Base-by-base conservation (phyloP, 108 stramenopile species). In the Mediolabrus comicus region DNA sequence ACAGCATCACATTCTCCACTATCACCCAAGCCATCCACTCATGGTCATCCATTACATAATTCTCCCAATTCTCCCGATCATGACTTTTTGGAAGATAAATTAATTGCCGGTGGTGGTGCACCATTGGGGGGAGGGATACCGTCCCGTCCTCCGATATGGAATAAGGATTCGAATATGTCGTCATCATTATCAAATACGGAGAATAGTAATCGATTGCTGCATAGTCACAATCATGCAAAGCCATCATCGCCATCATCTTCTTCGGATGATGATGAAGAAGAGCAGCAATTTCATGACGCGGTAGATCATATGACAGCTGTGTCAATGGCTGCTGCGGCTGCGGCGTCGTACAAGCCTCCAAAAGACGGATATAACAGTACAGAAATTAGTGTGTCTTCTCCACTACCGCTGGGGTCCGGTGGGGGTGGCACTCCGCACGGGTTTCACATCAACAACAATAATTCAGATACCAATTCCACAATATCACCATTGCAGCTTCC, bases 401-500 rank as follows among this genome's bases (percentile, higher is more conserved):
- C n/a, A 13, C 19, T 43, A 5, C 19, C 41, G 3, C 13, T 54
- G 53, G 53, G 29, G 6, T 3, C 25, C 19, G 29, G 53, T 19
- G 29, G 32, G 17, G 57, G 33, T 19, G 57, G 41, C 4, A 41
- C 41, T 17, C 16, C 14, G n/a, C 41, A 41, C 17, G 41, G 41
- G 2, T 43, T 43, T 43, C 41, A 43, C 16, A 17, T 43, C 17
- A 43, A 17, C 16, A 41, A 59, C 17, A 35, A 3, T 6, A 17
- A 34, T 60, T 41, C 8, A 16, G 59, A 60, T 41, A 11, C 35
- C 11, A 41, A 60, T 60, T 7, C 59, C 7, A 38, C 11, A 41
- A 12, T 24, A 14, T 60, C 34, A 4, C 59, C 65, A n/a, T 70
- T 75, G 11, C 84, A 85, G 33, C 75, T 93, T n/a, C 89, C 91